Base-by-base conservation (phyloP, 768 basidiomycete genomes). In the Lactarius tabidus region DNA sequence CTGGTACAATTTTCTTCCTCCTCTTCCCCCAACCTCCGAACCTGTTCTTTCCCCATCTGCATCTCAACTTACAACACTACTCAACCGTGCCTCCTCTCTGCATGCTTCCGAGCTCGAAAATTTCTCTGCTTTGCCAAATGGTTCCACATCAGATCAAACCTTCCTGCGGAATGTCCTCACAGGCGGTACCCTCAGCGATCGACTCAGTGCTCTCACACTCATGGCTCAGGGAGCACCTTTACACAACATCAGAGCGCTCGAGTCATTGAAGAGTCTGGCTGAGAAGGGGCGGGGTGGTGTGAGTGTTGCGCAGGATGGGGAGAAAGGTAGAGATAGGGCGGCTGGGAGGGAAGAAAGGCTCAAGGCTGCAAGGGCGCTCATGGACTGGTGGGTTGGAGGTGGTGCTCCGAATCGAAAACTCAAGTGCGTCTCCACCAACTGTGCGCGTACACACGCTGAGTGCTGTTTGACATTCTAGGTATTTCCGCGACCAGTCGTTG, bases 371-470 rank as follows among this genome's bases (percentile, higher is more conserved):
- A 82, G 95, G 51, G 96, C 95, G 67, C 81, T 99, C 64, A 88
- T 92, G 36, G 96, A 98, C 83, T 98, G 96, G 95, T 97, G 95
- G 93, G 84, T 90, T 54, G 95, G 94, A 36, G 95, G 95, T 28
- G 93, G 93, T n/a, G 91, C 87, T 23, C 92, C 94, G 0, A 79
- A 82, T 64, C 80, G 92, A 66, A 98, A 98, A 74, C 82, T 98
- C 29, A 92, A 83, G 91, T 95, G 66, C 59, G 86, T 79, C 17
- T 52, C 33, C 26, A 38, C 36, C 15, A 43, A 15, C 31, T 33
- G 0, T 31, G 17, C 26, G 20, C 17, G 18, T 55, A 67, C 33
- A 55, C 43, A 63, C 8, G 23, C 12, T 33, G 20, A n/a, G 54
- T 29, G 52, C 5, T 18, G 6, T 15, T 36, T 14, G n/a, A 54